Evolutionary conservation across 2,329 filamentous ascomycete species (phyloP).

Genomic region (Cladosporium sp.): DNA sequence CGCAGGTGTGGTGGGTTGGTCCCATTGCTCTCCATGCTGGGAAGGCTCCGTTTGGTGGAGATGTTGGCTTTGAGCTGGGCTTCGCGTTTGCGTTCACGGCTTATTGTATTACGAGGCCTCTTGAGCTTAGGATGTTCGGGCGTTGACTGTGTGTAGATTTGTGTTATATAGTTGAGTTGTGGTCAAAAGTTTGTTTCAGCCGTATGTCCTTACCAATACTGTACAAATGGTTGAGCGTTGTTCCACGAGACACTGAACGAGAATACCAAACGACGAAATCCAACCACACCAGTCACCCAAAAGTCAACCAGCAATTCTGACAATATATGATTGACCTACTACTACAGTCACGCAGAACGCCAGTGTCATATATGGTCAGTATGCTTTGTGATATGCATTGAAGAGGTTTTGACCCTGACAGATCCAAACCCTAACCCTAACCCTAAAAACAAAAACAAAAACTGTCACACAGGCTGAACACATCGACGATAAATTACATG

Average conservation of each 20-base stretch:
- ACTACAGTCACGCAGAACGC: not conserved
- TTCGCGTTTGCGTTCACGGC: slow-evolving; percentile 60
- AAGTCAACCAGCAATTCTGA: not conserved
- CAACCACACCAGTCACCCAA: not conserved
- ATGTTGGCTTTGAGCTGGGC: slow-evolving; percentile 66
- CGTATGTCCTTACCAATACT: not conserved
- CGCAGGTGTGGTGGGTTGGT: slow-evolving; percentile 67
- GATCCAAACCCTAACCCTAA: not conserved
- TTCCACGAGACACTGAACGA: not conserved
- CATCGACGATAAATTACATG: not conserved
- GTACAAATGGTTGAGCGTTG: not conserved
- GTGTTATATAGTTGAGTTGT: not conserved
- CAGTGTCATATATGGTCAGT: not conserved
- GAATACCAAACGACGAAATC: not conserved
- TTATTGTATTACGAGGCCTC: slow-evolving; percentile 55
- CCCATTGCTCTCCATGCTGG: slow-evolving; percentile 65
- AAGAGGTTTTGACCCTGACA: not conserved
- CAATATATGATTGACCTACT: not conserved
- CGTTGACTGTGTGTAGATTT: slow-evolving; percentile 18
- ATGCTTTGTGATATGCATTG: not conserved
- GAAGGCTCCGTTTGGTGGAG: slow-evolving; percentile 54
- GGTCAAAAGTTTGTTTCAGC: not conserved
- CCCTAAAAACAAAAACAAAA: not conserved
- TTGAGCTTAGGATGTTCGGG: slow-evolving; percentile 49
- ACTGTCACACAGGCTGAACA: not conserved